Base-by-base conservation (phyloP, 495 filamentous ascomycete species). In the Neurospora sp. region DNA sequence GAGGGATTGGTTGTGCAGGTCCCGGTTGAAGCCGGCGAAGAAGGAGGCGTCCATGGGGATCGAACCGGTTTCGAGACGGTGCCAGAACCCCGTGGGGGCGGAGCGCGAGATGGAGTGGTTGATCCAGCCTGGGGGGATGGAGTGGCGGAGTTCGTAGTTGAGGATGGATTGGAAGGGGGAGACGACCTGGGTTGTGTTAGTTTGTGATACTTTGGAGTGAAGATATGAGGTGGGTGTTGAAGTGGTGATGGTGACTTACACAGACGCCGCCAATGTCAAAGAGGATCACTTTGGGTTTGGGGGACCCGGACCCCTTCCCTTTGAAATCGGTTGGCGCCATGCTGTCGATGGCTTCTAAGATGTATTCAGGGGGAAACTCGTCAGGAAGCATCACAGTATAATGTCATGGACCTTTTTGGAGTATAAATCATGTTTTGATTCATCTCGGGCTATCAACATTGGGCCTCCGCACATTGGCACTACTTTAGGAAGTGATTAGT, bases 221-320 rank as follows among this genome's bases (percentile, higher is more conserved):
- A 40, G 68, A 40, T n/a, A 20, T 14, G 27, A 40, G 38, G 65
- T 22, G 17, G 27, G 31, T 53, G 20, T 22, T 22, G 59, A 42
- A 38, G 42, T 22, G 37, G 48, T 38, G 39, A 4, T 22, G 31
- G 45, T 40, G 71, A 84, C 92, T 84, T 91, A 97, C 96, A 86
- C 93, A 96, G 75, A 99, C 96, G 74, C 96, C 96, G 61, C 96
- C 96, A 78, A 99, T 94, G 82, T 99, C 96, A 80, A 99, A 99
- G 45, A 99, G 84, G 39, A 97, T 83, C 71, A 93, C 94, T 77
- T 94, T 90, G 22, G 94, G 92, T 68, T 85, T 83, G 41, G 74
- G 71, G 12, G 79, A 38, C 9, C 48, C 48, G 14, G 78, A 40
- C 73, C 73, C 83, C 84, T 86, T 53, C 72, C 73, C 31, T 68